Conservation (phyloP, 768 basidiomycete species). For the Termitomyces sp. region DNA sequence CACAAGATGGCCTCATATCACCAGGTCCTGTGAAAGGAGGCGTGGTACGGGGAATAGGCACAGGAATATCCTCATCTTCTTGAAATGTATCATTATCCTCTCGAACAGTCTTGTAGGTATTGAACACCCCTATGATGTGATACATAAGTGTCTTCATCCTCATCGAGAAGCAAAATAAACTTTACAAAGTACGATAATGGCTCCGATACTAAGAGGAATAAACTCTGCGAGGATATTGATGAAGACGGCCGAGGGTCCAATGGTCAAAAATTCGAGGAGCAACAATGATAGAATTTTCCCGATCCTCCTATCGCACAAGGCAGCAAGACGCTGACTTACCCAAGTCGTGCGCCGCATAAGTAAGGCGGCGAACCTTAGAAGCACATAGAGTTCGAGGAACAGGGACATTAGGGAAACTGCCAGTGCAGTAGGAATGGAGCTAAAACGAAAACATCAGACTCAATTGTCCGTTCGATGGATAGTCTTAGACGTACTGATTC, state of each 20-base stretch:
- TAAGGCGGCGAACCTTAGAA: slow-evolving; percentile 1
- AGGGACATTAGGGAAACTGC: slow-evolving; percentile 8
- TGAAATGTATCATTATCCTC: background rate
- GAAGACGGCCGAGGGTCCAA: slow-evolving; percentile 10
- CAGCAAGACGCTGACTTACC: background rate
- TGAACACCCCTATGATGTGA: slow-evolving; percentile 7
- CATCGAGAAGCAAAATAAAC: too few species aligned
- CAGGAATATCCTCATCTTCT: background rate
- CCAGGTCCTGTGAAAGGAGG: slow-evolving; percentile 8
- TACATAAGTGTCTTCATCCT: background rate
- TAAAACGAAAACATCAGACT: background rate
- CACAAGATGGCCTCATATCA: background rate
- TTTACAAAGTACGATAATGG: slow-evolving; percentile 12
- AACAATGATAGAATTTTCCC: slow-evolving; percentile 9
- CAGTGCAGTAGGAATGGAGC: slow-evolving; percentile 13
- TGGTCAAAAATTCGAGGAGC: slow-evolving; percentile 10
- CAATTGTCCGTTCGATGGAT: background rate
- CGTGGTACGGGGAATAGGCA: background rate
- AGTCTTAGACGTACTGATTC: slow-evolving; percentile 10
- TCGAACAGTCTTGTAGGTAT: background rate
- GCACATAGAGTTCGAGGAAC: slow-evolving; percentile 5
- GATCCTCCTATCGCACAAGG: slow-evolving; percentile 7
- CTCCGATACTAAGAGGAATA: slow-evolving; percentile 12
- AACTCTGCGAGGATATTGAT: slow-evolving; percentile 14
- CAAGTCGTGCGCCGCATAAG: background rate